Conservation (phyloP, 2,329 filamentous ascomycete species). For the Gyromitra esculenta region DNA sequence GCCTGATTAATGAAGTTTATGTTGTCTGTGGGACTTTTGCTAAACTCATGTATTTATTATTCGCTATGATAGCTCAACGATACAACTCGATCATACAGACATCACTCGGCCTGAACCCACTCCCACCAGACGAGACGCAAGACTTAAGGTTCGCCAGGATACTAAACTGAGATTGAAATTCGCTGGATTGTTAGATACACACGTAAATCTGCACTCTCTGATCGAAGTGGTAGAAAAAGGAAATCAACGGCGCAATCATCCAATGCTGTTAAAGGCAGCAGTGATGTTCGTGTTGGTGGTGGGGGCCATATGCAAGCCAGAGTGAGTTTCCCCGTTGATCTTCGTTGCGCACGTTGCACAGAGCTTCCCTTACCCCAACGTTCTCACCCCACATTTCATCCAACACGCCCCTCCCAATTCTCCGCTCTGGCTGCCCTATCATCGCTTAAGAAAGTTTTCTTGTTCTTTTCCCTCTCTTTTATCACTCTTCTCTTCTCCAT, state of each 20-base stretch:
- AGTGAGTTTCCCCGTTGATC: slow-evolving; percentile 17
- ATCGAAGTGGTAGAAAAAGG: neutral
- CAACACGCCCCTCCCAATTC: slow-evolving; percentile 15
- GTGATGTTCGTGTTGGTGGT: slow-evolving; percentile 24
- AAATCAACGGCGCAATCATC: neutral
- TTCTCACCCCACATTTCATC: slow-evolving; percentile 34
- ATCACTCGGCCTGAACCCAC: neutral
- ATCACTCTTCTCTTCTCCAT: slow-evolving; percentile 67
- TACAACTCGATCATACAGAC: neutral
- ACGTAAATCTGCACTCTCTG: neutral
- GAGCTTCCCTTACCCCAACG: neutral
- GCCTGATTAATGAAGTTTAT: too few relatives aligned
- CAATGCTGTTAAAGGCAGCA: slow-evolving; percentile 1
- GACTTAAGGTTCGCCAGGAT: neutral
- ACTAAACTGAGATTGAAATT: neutral
- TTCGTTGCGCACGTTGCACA: slow-evolving; percentile 17
- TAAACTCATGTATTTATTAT: neutral
- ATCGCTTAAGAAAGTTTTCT: slow-evolving; percentile 22
- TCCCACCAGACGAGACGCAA: neutral
- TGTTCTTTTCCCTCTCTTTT: slow-evolving; percentile 62
- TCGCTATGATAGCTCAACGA: neutral
- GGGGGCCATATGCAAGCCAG: slow-evolving; percentile 16
- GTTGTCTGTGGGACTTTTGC: neutral
- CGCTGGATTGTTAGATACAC: neutral
- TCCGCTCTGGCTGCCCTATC: slow-evolving; percentile 45